These are phyloP conservation scores for Penicillium sclerotiorum DNA, from an alignment of 2,329 filamentous ascomycete species.

Conservation along the genomic window DNA sequence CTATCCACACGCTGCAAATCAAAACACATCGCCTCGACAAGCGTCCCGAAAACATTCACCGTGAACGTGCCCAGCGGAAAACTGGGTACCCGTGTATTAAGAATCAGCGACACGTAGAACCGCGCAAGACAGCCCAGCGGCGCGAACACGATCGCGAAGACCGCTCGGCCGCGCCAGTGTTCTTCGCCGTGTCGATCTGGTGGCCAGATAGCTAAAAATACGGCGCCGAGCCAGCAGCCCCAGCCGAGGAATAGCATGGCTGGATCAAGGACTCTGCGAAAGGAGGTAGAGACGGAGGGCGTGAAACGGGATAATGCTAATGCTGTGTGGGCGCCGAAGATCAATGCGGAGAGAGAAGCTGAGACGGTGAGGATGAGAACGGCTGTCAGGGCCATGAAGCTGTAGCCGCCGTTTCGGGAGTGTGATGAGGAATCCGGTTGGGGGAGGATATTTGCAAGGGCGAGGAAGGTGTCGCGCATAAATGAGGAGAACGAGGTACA, in stretches of 20 bases:
- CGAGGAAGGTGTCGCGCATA: slow-evolving; percentile 76
- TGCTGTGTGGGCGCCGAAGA: slow-evolving; percentile 75
- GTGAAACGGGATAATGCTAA: slow-evolving; percentile 59
- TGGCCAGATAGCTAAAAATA: slow-evolving; percentile 72
- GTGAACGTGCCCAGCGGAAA: slow-evolving; percentile 88
- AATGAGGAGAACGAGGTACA: slow-evolving; percentile 90
- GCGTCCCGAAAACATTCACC: slow-evolving; percentile 78
- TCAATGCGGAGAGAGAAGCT: slow-evolving; percentile 69
- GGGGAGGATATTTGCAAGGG: slow-evolving; percentile 72
- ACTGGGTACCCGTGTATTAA: slow-evolving; percentile 67
- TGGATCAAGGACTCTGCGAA: slow-evolving; percentile 66
- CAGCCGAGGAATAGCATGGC: slow-evolving; percentile 65
- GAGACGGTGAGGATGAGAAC: slow-evolving; percentile 73
- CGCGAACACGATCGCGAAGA: slow-evolving; percentile 80
- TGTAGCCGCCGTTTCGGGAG: slow-evolving; percentile 71
- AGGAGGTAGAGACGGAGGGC: slow-evolving; percentile 65
- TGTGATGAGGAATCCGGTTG: slow-evolving; percentile 48
- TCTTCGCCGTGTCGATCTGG: slow-evolving; percentile 58
- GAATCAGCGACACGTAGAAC: slow-evolving; percentile 69
- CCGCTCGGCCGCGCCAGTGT: slow-evolving; percentile 72
- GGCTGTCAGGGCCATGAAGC: slow-evolving; percentile 77
- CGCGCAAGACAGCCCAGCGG: slow-evolving; percentile 76
- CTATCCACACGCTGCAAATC: slow-evolving; percentile 71
- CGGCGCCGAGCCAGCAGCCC: slow-evolving; percentile 76
- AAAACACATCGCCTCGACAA: slow-evolving; percentile 73